These are phyloP conservation scores for Chlamydomonas reinhardtii DNA, from an alignment of 163 green algal species.

Conservation along the genomic window DNA sequence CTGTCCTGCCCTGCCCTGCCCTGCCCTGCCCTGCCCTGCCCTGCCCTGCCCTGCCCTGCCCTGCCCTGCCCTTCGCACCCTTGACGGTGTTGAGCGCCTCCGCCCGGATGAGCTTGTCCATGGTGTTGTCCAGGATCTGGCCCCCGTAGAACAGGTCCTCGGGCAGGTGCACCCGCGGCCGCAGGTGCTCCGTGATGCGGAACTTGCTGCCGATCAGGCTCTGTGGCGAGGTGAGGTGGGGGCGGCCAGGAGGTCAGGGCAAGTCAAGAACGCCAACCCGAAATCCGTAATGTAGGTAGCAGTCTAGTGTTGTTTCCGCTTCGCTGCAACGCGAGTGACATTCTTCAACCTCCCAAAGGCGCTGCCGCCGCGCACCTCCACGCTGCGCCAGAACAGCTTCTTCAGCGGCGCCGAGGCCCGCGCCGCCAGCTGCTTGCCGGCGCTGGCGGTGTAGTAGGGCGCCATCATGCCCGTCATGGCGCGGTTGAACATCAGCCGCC, in stretches of 20 bases:
- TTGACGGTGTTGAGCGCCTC: constrained; percentile 13
- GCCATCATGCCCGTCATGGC: constrained; percentile 24
- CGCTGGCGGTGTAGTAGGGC: constrained; percentile 41
- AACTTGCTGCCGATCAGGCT: constrained; percentile 19
- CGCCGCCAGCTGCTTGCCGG: not conserved
- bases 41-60: not conserved
- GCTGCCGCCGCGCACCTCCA: constrained; percentile 13
- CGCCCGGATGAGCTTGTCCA: constrained; percentile 44
- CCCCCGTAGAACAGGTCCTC: constrained; percentile 56
- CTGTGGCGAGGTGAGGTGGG: no score
- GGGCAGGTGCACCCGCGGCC: constrained; percentile 33
- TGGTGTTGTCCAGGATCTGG: constrained; percentile 52
- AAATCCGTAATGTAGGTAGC: no score
- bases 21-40: not conserved
- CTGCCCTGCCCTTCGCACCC: not conserved
- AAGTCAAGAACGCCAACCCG: no score
- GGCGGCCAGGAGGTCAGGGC: no score
- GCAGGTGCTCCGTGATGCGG: constrained; percentile 35
- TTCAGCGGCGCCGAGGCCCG: not conserved
- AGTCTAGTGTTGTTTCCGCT: no score
- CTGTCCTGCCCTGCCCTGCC: not conserved
- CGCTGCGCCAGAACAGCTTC: constrained; percentile 32
- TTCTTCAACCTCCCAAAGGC: no score
- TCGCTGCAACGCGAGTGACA: no score
- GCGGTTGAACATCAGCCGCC: constrained; percentile 39